A percentile compares a stretch with the other conserved stretches of the same genome.
Conservation (phyloP, 768 basidiomycete genomes). For the Mycena metata region DNA sequence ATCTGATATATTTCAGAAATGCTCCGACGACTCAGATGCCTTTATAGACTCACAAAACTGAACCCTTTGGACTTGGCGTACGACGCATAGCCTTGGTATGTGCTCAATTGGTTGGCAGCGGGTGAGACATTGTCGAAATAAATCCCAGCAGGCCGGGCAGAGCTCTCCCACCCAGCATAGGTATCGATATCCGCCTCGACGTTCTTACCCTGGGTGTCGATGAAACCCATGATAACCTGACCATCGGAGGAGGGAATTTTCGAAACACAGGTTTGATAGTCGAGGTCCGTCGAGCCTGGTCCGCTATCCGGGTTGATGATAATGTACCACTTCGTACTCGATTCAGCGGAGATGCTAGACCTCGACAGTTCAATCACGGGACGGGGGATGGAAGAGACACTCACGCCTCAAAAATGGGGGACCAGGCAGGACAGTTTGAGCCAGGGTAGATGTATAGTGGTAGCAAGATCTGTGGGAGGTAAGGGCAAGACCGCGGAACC, state of each 20-base stretch:
- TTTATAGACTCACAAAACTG: conserved; percentile 24
- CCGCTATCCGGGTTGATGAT: conserved; percentile 29
- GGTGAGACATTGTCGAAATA: conserved; percentile 25
- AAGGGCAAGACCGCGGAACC: too few species aligned
- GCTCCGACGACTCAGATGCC: too few species aligned
- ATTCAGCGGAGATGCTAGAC: conserved; percentile 27
- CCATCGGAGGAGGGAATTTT: conserved; percentile 1
- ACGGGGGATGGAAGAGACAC: background rate
- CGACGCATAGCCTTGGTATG: conserved; percentile 21
- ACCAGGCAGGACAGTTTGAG: conserved; percentile 33
- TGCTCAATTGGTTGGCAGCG: background rate
- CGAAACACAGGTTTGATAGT: conserved; percentile 12
- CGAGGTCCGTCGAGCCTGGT: conserved; percentile 16
- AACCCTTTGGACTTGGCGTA: conserved; percentile 30
- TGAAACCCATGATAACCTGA: conserved; percentile 11
- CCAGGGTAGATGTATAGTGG: conserved; percentile 27
- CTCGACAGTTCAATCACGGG: background rate
- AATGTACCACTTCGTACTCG: conserved; percentile 21
- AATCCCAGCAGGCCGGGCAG: conserved; percentile 27
- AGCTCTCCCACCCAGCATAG: conserved; percentile 29
- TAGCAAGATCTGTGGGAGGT: conserved; percentile 12
- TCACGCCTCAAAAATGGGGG: conserved; percentile 22
- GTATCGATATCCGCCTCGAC: conserved; percentile 25
- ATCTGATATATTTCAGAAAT: conserved; percentile 20
- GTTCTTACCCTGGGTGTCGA: conserved; percentile 6